Base-by-base conservation (phyloP, 2,329 filamentous ascomycete species). In the Trichoderma asperellum region DNA sequence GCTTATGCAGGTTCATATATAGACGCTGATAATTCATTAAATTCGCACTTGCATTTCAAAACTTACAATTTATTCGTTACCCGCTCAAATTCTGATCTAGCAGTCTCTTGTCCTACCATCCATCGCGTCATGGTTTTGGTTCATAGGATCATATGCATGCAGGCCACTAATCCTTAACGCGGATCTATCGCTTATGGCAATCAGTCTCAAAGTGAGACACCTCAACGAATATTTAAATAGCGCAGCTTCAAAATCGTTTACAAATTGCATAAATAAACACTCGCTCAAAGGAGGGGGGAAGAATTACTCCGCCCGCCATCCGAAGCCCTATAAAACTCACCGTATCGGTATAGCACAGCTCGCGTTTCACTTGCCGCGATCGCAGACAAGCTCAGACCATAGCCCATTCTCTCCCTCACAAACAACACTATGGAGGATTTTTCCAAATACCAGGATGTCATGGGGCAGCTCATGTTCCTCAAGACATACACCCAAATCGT, bases 361-460 rank as follows among this genome's bases (percentile, higher is more conserved):
- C 47, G 8, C n/a, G 0, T 21, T 21, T 24, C 47, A 49, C 8
- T 24, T n/a, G 10, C n/a, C 4, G 47, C 21, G n/a, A 49, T 49
- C 47, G n/a, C 43, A 24, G 47, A 12, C 47, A 49, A 49, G 0
- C 21, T 12, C n/a, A 21, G 12, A 32, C 7, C 2, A 16, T 32
- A 18, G 24, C 4, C 10, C 24, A 18, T 43, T n/a, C 12, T 55
- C 11, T 8, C 16, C 11, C n/a, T 27, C 14, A 32, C 27, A 24
- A 0, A 27, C 1, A 16, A 27, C 34, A 24, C 2, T 2, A 58
- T 58, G 56, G 56, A 58, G 32, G 56, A 58, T n/a, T 58, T 58
- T 58, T 58, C 56, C 32, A 37, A 37, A 58, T 58, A 37, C 32
- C 56, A 58, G 56, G 56, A 58, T n/a, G 56, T 58, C n/a, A 16